These are phyloP conservation scores for Neonectria punicea DNA, from an alignment of 2,329 filamentous ascomycete species.

Conservation along the genomic window DNA sequence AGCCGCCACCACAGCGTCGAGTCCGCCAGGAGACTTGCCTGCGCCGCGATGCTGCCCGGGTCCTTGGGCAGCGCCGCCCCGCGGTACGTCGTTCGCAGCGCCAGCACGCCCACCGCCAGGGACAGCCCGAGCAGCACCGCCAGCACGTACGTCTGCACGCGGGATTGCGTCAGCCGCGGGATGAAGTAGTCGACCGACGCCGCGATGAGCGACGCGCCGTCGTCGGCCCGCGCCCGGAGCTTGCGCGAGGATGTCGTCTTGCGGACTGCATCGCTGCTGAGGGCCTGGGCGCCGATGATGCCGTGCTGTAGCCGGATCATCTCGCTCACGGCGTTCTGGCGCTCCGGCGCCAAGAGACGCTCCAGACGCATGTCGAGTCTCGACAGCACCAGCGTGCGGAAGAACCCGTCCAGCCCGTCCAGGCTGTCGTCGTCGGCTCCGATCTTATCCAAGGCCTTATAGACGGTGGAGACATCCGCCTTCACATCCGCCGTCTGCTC, in stretches of 20 bases:
- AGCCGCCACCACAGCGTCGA: conserved; percentile 44
- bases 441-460: conserved; percentile 31
- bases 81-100: conserved; percentile 38
- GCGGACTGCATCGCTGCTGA: conserved; percentile 36
- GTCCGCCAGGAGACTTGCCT: conserved; percentile 44
- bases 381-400: conserved; percentile 40
- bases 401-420: conserved; percentile 42
- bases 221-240: conserved; percentile 21
- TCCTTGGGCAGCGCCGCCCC: conserved; percentile 38
- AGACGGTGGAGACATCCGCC: conserved; percentile 32
- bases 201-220: conserved; percentile 21
- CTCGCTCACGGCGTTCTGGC: conserved; percentile 37
- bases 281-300: conserved; percentile 41
- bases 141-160: conserved; percentile 37
- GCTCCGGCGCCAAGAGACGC: conserved; percentile 32
- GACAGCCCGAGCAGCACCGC: conserved; percentile 34
- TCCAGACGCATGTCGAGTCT: conserved; percentile 36
- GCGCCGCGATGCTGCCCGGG: conserved; percentile 44
- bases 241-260: conserved; percentile 16
- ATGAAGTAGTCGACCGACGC: conserved; percentile 37
- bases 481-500: conserved; percentile 28
- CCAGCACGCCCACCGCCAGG: conserved; percentile 35
- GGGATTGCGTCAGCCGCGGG: conserved; percentile 36
- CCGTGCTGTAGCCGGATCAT: conserved; percentile 40
- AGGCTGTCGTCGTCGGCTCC: conserved; percentile 31